Evolutionary conservation across 1,284 basidiomycete species (phyloP), one percentile per base, ranked within the genome.

Genomic region (Inonotus obliquus): DNA sequence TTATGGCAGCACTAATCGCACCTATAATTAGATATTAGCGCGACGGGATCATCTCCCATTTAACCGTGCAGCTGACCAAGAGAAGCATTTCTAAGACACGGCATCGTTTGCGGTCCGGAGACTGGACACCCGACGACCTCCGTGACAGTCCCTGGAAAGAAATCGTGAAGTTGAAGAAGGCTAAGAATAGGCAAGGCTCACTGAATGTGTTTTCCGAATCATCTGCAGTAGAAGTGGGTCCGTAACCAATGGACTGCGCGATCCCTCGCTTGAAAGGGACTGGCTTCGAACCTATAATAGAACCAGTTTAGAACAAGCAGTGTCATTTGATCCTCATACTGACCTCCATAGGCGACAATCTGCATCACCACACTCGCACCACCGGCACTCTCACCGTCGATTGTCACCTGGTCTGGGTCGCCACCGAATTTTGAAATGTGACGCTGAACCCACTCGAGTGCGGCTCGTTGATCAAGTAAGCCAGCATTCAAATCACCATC

Each of bases 341-440:
- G 19, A 73, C 77, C 78, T 67, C 75, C 77, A 64, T 74, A 78
- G 0, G 78, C 76, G 6, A 74, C 73, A 3, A 74, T 68, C 54
- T 79, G 78, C 75, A 79, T 76, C 13, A 78, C 69, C 10, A 79
- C 72, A 53, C 73, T 74, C 2, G 77, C 77, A 1, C 75, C 78
- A 1, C 78, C 80, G 2, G 79, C 79, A 54, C 77, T 78, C 63
- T 80, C 77, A 0, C 79, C 79, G 27, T 69, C 72, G 19, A 80
- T 77, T 19, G 76, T 76, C 5, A 79, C 72, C 54, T 74, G 66
- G 7, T 71, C 67, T 2, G 75, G 75, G 65, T 80, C 72, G 0
- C 78, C 78, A 2, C 79, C 79, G 56, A 80, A 80, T n/a, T 71
- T 65, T 4, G 65, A 49, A 21, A 81, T 78, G 64, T 80, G 71